Conservation (phyloP, 805 yeast genomes). For the Candida boleticola region DNA sequence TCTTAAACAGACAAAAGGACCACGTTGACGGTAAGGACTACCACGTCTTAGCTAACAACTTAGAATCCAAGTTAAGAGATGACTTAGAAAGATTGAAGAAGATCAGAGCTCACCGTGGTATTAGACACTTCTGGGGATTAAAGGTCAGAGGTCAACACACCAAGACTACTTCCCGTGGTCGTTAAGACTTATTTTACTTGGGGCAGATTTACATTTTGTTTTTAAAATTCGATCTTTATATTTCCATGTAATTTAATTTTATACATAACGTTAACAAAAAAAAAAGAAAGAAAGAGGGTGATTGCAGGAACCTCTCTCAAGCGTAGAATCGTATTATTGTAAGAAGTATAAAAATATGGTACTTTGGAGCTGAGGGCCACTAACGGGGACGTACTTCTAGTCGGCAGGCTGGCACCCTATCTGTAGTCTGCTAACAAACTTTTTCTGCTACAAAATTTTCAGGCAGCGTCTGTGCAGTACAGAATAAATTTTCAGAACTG, state of each 20-base stretch:
- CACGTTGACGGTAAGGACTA: slow-evolving; percentile 98
- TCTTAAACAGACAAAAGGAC: slow-evolving; percentile 99
- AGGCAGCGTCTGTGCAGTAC: too few species aligned
- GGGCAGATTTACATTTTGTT: slow-evolving; percentile 4
- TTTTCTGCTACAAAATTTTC: too few species aligned
- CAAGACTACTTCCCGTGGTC: slow-evolving; percentile 99
- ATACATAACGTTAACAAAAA: slow-evolving; percentile 4
- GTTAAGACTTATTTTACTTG: slow-evolving; percentile 29
- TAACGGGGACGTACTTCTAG: too few species aligned
- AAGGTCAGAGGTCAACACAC: slow-evolving; percentile 99
- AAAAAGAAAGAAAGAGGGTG: too few species aligned
- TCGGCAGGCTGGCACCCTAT: too few species aligned
- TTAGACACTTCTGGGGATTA: slow-evolving; percentile 99
- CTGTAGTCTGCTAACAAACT: too few species aligned
- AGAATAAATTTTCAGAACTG: too few species aligned
- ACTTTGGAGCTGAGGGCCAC: too few species aligned
- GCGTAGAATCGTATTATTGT: too few species aligned
- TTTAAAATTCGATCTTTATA: too few species aligned
- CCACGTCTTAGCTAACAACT: slow-evolving; percentile 98
- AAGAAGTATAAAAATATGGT: too few species aligned
- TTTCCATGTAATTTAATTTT: slow-evolving; percentile 20
- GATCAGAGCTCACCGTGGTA: slow-evolving; percentile 99
- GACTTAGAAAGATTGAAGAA: slow-evolving; percentile 99
- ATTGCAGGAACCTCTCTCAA: too few species aligned
- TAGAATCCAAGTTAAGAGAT: slow-evolving; percentile 99